Base-by-base conservation (phyloP, 2,329 filamentous ascomycete species). In the Fusarium sp. region DNA sequence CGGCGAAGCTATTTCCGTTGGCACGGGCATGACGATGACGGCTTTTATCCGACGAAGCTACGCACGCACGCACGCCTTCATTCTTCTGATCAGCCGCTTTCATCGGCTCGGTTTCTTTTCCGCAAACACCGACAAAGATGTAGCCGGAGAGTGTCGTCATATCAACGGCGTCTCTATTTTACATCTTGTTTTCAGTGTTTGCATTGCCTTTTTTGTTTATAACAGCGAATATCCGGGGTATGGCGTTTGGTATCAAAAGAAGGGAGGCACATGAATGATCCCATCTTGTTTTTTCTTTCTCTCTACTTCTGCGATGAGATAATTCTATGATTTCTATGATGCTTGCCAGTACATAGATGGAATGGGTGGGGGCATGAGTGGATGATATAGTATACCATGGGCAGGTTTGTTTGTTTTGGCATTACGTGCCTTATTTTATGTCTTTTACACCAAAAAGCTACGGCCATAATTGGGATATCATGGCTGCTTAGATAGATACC, bases 341-440 rank as follows among this genome's bases (percentile, higher is more conserved):
- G 20, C 41, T 61, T 59, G 27, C 37, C 61, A 42, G 29, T 47
- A 40, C 31, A 43, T 61, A 50, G 54, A 68, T 58, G 27, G 31
- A 48, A 23, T 40, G 47, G 41, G 11, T 29, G 27, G 27, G 23
- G 8, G 10, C 13, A 65, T 65, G 37, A 15, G 15, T 13, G 15
- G 48, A 66, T 29, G 27, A 48, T 43, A 57, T 40, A 50, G 31
- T 67, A 68, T 68, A 68, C 64, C 59, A 65, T 46, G 41, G 58
- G 36, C 21, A 29, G 41, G 43, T 25, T 47, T 47, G 47, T 59
- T 48, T 13, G 6, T 39, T 39, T 20, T 18, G 17, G 33, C 20
- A n/a, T 31, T 25, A 10, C 11, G 6, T n/a, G n/a, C n/a, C n/a
- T n/a, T 31, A 14, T 33, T 33, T 48, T 18, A 33, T 31, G 27